Base-by-base conservation (phyloP, 768 basidiomycete species). In the Mycena vitilis region DNA sequence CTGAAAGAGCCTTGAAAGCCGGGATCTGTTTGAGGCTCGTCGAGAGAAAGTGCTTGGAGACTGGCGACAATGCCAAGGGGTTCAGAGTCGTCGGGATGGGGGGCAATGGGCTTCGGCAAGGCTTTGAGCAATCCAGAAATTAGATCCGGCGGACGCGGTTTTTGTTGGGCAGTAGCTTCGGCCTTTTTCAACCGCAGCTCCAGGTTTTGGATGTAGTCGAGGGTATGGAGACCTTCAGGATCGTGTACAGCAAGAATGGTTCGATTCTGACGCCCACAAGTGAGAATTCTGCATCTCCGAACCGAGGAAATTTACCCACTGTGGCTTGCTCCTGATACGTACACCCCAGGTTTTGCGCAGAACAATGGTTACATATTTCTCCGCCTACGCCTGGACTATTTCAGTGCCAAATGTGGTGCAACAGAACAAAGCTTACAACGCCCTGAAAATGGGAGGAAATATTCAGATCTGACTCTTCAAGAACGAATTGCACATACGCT, bases 1-100 rank as follows among this genome's bases (percentile, higher is more conserved):
- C 49, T 52, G 15, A 45, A 62, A 42, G 49, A 13, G 2, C 63
- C 63, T 20, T 56, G 63, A 23, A 64, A 64, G 13, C 53, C 54
- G 16, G 54, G 54, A 12, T 55, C 54, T 22, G 36, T 12, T 13
- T n/a, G 37, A 15, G 54, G n/a, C 4, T 22, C 37, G 16, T 55
- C n/a, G n/a, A 55, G 37, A 16, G n/a, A 55, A 11, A 55, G 54
- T 22, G 37, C 37, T 12, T 55, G 20, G 23, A 52, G 34, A 20
- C 54, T 42, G 20, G 25, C 49, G 10, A 12, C 47, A 16, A 40
- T 62, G n/a, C 12, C 38, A 5, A 49, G 37, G 10, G 45, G 23
- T 7, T 18, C 42, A n/a, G 40, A 58, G 20, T 58, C 56, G 20
- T 20, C 25, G 5, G 56, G 42, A 9, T 55, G 54, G 13, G 54